phyloP scores from a whole-genome alignment of 257 asterid genomes.

The Solanum sejunctum region DNA sequence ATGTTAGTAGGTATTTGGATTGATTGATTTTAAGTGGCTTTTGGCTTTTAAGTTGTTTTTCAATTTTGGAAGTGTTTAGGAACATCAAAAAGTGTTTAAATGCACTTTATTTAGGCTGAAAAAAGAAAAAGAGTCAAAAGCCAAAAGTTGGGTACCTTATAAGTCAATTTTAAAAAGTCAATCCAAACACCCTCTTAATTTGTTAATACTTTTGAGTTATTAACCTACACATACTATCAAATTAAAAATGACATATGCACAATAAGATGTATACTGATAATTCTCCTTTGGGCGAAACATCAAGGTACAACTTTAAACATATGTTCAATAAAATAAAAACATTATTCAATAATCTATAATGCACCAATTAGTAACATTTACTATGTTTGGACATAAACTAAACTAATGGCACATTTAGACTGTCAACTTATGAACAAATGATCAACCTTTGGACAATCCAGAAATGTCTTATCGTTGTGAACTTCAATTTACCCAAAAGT shows the following conservation, averaged over 20 bases:
- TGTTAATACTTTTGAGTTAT: neutral
- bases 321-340: neutral
- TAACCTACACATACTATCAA: neutral
- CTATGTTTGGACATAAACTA: neutral
- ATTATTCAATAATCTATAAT: neutral
- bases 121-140: too few relatives aligned
- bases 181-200: neutral
- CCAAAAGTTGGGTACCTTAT: too few relatives aligned
- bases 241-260: neutral
- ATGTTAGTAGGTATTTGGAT: neutral
- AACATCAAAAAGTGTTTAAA: too few relatives aligned
- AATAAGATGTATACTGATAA: neutral
- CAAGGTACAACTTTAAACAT: neutral
- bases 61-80: too few relatives aligned
- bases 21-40: too few relatives aligned
- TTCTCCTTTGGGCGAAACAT: neutral
- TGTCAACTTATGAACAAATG: neutral
- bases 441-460: neutral
- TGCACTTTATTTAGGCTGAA: too few relatives aligned
- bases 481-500: too few relatives aligned
- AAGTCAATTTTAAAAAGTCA: too few relatives aligned
- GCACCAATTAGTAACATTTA: neutral
- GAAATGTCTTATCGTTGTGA: too few relatives aligned
- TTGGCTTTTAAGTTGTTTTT: too few relatives aligned
- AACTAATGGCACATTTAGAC: neutral